Base-by-base conservation (phyloP, 345 rosid species). In the Hirschfeldia incana region DNA sequence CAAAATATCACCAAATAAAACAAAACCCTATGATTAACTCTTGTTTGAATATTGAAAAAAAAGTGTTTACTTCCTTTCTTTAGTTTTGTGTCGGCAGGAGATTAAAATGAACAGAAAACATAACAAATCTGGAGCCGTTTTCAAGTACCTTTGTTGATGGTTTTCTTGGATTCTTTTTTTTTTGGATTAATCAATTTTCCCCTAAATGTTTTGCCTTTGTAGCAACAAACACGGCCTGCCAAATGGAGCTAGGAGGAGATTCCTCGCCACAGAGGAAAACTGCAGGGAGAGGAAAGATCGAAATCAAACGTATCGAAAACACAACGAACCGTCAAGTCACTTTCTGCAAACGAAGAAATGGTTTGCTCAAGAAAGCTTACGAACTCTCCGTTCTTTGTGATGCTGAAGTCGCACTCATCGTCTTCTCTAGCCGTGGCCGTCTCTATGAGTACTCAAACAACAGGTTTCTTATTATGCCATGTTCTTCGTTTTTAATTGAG, bases 301-400 rank as follows among this genome's bases (percentile, higher is more conserved):
- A 91, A 88, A 95, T 95, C 92, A 95, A 95, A 88, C 90, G 98
- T 92, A 95, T 95, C 90, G 99, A 95, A 72, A 95, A 95, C 93
- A 95, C 99, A 1, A 93, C 98, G 0, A 95, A 93, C 76, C 92
- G 99, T 16, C 99, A 95, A 82, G 99, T 95, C 3, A 95, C 98
- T 77, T 95, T 95, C 84, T 95, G 99, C 83, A 95, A 95, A 85
- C 84, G 99, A 63, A 86, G 99, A 69, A 93, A 90, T 81, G 98
- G 98, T 67, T 78, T 94, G 86, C 95, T 94, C 68, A 94, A 94
- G 84, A 94, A 94, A 76, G 98, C 98, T 39, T 94, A 94, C 62
- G 98, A 94, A 77, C 83, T 94, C 69, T 94, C 97, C 51, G 97
- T 94, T 81, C 97, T 94, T 27, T 80, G 83, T 76, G 83, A 57